These are phyloP conservation scores for Colletotrichum scovillei DNA, from an alignment of 2,329 filamentous ascomycete genomes.

Conservation along the genomic window DNA sequence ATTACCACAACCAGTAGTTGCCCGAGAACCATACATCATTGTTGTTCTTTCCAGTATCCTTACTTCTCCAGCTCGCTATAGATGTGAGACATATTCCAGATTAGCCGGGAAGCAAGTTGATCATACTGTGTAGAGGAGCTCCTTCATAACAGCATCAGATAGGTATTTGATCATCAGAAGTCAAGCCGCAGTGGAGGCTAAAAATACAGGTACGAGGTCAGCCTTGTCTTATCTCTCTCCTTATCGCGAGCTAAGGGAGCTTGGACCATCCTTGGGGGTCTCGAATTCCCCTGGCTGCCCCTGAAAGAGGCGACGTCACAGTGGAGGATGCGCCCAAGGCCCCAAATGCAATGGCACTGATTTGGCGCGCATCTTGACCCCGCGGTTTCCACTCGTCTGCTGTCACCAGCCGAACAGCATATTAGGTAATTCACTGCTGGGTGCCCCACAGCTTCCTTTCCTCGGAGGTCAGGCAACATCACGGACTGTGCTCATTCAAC, in stretches of 20 bases:
- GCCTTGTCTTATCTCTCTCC: constrained; percentile 29
- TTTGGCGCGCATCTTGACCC: constrained; percentile 4
- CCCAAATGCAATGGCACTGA: not conserved
- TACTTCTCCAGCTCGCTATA: not conserved
- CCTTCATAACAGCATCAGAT: too few species aligned
- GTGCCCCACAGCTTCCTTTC: not conserved
- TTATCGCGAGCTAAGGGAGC: constrained; percentile 29
- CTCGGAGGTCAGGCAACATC: not conserved
- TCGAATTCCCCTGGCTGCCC: not conserved
- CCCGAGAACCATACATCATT: not conserved
- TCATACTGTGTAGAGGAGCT: constrained; percentile 44
- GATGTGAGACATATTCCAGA: not conserved
- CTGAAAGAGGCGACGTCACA: constrained; percentile 29
- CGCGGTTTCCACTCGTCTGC: constrained; percentile 13
- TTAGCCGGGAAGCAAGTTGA: constrained; percentile 68
- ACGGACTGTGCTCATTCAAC: not conserved
- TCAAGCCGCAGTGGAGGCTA: not conserved
- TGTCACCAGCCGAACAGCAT: not conserved
- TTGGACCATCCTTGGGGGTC: constrained; percentile 9
- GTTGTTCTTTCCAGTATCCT: not conserved
- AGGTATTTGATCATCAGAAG: not conserved
- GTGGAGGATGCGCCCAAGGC: constrained; percentile 18
- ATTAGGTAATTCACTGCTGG: not conserved
- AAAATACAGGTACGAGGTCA: not conserved
- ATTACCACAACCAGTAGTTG: not conserved